These are phyloP conservation scores for Tetrapisispora fleetii DNA, from an alignment of 805 yeast species.

Conservation along the genomic window DNA sequence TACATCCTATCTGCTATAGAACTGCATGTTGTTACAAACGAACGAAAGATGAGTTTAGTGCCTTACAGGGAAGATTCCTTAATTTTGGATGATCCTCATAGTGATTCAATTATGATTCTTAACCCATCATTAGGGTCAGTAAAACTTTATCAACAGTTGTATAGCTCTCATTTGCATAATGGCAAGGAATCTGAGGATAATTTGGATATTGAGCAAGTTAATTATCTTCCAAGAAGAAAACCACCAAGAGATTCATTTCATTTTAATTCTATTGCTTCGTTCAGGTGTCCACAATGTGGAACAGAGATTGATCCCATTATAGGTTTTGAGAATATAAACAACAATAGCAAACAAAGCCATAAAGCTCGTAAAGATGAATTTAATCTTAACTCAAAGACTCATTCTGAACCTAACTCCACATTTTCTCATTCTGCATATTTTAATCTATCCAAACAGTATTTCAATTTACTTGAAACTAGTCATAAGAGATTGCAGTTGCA, in stretches of 20 bases:
- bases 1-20: no score
- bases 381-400: not conserved
- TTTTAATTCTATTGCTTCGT: conserved; percentile 15
- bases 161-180: not conserved
- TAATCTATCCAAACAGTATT: conserved; percentile 14
- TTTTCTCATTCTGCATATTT: conserved; percentile 3
- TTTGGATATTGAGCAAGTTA: not conserved
- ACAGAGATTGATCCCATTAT: conserved; percentile 14
- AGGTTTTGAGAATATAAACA: not conserved
- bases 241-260: not conserved
- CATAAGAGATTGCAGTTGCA: conserved; percentile 6
- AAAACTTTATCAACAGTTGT: conserved; percentile 1
- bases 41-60: conserved; percentile 17
- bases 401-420: not conserved
- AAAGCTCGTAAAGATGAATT: not conserved
- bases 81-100: conserved; percentile 22
- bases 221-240: not conserved
- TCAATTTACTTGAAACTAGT: conserved; percentile 14
- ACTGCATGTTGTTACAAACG: no score
- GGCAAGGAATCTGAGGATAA: not conserved
- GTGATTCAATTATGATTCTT: conserved; percentile 24
- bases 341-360: not conserved
- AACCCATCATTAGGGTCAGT: conserved; percentile 17
- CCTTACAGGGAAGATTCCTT: conserved; percentile 21
- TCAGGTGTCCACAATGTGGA: conserved; percentile 26